A percentile compares a stretch with the other conserved stretches of the same genome.
Evolutionary conservation across 2,329 filamentous ascomycete species (phyloP).

Genomic region (Pseudogymnoascus sp.): DNA sequence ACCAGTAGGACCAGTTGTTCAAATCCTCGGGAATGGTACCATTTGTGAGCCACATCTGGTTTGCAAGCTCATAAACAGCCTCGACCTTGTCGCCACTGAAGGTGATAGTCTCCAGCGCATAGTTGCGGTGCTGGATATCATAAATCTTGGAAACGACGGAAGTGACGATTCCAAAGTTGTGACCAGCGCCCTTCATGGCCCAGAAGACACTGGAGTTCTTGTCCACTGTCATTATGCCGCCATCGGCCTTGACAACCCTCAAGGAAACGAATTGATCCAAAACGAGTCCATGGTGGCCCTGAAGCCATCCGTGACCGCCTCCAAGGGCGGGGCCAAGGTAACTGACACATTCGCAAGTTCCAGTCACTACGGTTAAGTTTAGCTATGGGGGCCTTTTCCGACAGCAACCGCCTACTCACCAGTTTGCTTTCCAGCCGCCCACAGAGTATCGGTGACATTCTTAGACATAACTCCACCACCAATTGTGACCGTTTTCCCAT

Average conservation of each 20-base stretch:
- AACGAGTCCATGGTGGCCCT: slow-evolving; percentile 43
- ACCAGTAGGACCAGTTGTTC: slow-evolving; percentile 43
- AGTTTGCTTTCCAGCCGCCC: slow-evolving; percentile 29
- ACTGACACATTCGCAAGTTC: slow-evolving; percentile 39
- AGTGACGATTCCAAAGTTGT: slow-evolving; percentile 51
- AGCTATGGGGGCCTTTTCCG: slow-evolving; percentile 36
- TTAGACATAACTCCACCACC: slow-evolving; percentile 27
- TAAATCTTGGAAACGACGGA: slow-evolving; percentile 39
- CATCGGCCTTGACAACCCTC: slow-evolving; percentile 41
- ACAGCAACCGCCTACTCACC: slow-evolving; percentile 30
- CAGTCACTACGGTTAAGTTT: slow-evolving; percentile 28
- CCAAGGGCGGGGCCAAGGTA: slow-evolving; percentile 43
- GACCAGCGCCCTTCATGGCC: slow-evolving; percentile 47
- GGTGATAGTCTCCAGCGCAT: slow-evolving; percentile 34
- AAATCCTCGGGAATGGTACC: slow-evolving; percentile 36
- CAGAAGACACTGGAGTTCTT: slow-evolving; percentile 44
- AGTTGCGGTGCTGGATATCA: slow-evolving; percentile 30
- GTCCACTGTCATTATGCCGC: slow-evolving; percentile 37
- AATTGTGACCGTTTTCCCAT: slow-evolving; percentile 25
- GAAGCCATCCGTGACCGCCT: slow-evolving; percentile 51
- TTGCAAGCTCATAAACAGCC: slow-evolving; percentile 37
- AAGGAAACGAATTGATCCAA: slow-evolving; percentile 38
- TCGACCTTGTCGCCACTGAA: slow-evolving; percentile 42
- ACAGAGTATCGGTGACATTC: slow-evolving; percentile 23
- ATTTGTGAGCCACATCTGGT: slow-evolving; percentile 35